These are phyloP conservation scores for Smittium culicis DNA, from an alignment of 371 early-diverging fungal species.

Conservation along the genomic window DNA sequence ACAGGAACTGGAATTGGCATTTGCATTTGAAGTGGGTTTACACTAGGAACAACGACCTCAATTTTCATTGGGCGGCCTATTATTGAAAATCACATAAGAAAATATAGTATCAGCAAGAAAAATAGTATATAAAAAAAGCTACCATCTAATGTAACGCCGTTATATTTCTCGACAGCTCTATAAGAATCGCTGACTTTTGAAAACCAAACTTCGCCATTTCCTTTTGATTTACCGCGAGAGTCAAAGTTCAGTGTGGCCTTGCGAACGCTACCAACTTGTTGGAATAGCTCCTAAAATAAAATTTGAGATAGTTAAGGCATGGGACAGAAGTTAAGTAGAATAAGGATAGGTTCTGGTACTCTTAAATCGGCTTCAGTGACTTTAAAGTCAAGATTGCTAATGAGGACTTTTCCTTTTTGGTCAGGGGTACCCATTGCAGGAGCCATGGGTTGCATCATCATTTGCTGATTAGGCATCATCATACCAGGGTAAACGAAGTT, in stretches of 20 bases:
- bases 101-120: background rate
- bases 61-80: constrained; percentile 48
- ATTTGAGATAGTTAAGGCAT: too few relatives aligned
- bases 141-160: constrained; percentile 54
- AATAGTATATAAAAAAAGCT: constrained; percentile 8
- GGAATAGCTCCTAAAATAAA: constrained; percentile 26
- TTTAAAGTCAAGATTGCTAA: constrained; percentile 54
- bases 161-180: constrained; percentile 45
- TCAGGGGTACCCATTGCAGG: constrained; percentile 16
- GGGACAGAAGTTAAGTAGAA: too few relatives aligned
- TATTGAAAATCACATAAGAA: constrained; percentile 15
- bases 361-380: constrained; percentile 54
- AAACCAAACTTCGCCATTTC: constrained; percentile 54
- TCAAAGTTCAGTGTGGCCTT: constrained; percentile 53
- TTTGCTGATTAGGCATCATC: constrained; percentile 25
- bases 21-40: constrained; percentile 11
- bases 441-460: constrained; percentile 25
- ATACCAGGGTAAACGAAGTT: constrained; percentile 24
- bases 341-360: too few relatives aligned
- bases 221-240: constrained; percentile 50
- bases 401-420: constrained; percentile 42
- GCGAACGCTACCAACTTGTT: constrained; percentile 46
- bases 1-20: constrained; percentile 13
- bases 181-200: constrained; percentile 39
- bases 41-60: constrained; percentile 37